Conservation (phyloP, 345 rosid species). For the Noccaea bulbosa region DNA sequence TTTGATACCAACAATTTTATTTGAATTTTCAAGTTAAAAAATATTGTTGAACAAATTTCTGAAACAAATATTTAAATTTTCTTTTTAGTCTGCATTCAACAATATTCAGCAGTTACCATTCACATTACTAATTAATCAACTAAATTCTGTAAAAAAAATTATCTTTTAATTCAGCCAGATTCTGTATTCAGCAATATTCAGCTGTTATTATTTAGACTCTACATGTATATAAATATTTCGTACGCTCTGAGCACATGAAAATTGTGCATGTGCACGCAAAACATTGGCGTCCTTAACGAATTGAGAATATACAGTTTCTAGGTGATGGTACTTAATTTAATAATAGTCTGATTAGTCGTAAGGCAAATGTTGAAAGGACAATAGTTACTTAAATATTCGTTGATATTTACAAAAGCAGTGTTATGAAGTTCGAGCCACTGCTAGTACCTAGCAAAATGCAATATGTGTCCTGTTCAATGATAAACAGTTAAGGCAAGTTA, state of each 20-base stretch:
- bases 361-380: slow-evolving; percentile 30
- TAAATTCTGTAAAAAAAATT: too few species aligned
- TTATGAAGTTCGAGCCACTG: slow-evolving; percentile 37
- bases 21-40: too few species aligned
- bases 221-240: not conserved
- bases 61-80: too few species aligned
- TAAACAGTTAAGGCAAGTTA: slow-evolving; percentile 19
- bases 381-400: slow-evolving; percentile 34
- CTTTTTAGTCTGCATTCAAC: too few species aligned
- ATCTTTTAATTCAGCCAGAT: too few species aligned
- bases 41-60: too few species aligned
- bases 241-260: slow-evolving; percentile 29
- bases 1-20: too few species aligned
- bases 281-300: slow-evolving; percentile 23
- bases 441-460: slow-evolving; percentile 38
- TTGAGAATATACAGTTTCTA: slow-evolving; percentile 27
- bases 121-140: too few species aligned
- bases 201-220: too few species aligned
- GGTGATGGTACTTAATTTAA: slow-evolving; percentile 19
- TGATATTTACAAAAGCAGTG: slow-evolving; percentile 28
- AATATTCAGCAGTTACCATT: too few species aligned
- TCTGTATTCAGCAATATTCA: too few species aligned
- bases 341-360: slow-evolving; percentile 11
- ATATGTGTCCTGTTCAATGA: slow-evolving; percentile 33
- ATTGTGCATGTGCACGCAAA: slow-evolving; percentile 42